A percentile compares a stretch with the other conserved stretches of the same genome.
Conservation (phyloP, 371 early-diverging fungal species). For the Globomyces sp. region DNA sequence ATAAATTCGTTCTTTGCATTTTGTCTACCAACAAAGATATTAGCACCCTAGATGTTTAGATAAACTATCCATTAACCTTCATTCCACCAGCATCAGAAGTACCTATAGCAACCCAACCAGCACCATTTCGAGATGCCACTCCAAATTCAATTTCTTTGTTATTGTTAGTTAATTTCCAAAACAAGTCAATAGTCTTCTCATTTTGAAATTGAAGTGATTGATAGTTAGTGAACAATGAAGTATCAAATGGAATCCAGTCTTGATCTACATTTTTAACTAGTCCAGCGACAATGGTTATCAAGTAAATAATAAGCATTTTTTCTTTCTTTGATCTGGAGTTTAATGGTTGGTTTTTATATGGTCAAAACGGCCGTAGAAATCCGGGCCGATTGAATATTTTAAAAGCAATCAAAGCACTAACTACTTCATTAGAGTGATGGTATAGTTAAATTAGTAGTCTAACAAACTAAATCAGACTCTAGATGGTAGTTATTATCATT, state of each 20-base stretch:
- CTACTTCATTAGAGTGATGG: no score
- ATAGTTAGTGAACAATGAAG: not conserved
- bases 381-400: no score
- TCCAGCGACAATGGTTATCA: constrained; percentile 15
- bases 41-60: not conserved
- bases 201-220: not conserved
- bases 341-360: no score
- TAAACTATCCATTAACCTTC: not conserved
- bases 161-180: not conserved
- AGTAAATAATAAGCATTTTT: no score
- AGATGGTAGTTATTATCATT: no score
- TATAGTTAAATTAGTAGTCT: no score
- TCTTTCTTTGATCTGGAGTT: no score
- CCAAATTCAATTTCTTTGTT: constrained; percentile 9
- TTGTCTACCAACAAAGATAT: constrained; percentile 1
- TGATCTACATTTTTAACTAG: constrained; percentile 10
- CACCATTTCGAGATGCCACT: constrained; percentile 14
- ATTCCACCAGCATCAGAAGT: constrained; percentile 19
- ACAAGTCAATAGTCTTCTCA: constrained; percentile 5
- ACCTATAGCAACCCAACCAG: constrained; percentile 11
- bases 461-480: no score
- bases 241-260: constrained; percentile 8
- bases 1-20: not conserved
- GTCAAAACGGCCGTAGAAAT: no score
- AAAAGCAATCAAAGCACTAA: no score